These are phyloP conservation scores for Botrytis paeoniae DNA, from an alignment of 2,329 filamentous ascomycete species.

Conservation along the genomic window DNA sequence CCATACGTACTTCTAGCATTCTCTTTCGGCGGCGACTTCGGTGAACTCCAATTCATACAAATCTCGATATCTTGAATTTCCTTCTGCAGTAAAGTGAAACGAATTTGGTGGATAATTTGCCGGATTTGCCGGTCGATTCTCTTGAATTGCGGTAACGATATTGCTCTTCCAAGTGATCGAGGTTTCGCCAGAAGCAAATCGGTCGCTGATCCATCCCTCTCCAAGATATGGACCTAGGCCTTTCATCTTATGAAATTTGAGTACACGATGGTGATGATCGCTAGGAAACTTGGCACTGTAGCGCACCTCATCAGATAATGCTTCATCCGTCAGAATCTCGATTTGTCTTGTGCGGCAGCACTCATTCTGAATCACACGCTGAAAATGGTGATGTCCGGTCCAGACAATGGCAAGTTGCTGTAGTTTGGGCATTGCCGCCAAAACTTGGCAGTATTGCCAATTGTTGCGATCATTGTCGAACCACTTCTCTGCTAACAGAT, in stretches of 20 bases:
- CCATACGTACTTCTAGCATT: not conserved
- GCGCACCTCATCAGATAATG: not conserved
- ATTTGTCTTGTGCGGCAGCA: not conserved
- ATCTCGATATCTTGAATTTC: not conserved
- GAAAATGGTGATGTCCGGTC: not conserved
- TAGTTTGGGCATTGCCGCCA: not conserved
- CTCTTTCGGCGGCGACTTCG: not conserved
- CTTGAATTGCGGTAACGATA: not conserved
- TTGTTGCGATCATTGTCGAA: not conserved
- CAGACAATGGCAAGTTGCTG: not conserved
- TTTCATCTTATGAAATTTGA: not conserved
- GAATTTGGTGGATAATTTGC: not conserved
- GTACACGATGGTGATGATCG: not conserved
- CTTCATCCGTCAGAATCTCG: not conserved
- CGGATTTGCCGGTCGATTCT: not conserved
- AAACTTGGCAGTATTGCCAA: constrained; percentile 5
- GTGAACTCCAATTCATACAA: not conserved
- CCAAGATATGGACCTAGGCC: not conserved
- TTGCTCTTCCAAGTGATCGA: not conserved
- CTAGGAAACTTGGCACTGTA: not conserved
- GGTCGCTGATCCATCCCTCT: not conserved
- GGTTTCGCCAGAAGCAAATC: not conserved
- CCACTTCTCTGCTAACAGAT: not conserved
- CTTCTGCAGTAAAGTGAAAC: not conserved
- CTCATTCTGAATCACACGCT: not conserved